phyloP scores from a whole-genome alignment of 2,329 filamentous ascomycete species.

The Diaporthe australafricana region DNA sequence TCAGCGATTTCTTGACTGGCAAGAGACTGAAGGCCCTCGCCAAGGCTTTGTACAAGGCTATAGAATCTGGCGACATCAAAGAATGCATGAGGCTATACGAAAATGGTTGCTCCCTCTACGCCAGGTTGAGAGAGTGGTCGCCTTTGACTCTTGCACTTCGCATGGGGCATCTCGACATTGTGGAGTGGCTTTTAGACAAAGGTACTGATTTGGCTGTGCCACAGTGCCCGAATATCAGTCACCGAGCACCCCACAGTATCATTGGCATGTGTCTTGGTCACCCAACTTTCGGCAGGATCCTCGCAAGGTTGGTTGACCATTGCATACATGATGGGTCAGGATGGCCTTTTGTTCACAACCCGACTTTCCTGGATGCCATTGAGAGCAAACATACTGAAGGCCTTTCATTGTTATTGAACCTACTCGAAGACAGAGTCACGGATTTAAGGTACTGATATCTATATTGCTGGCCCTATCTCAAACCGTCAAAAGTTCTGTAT shows the following conservation, averaged over 20 bases:
- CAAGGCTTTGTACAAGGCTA: not conserved
- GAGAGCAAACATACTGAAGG: accelerated
- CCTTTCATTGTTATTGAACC: not conserved
- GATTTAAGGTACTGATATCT: not conserved
- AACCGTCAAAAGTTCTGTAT: accelerated
- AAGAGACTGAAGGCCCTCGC: not conserved
- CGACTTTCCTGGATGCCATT: not conserved
- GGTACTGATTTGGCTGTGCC: not conserved
- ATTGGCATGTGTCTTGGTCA: not conserved
- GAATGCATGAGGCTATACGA: not conserved
- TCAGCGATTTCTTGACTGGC: accelerated
- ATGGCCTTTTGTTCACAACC: not conserved
- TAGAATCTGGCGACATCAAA: not conserved
- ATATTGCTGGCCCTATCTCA: accelerated
- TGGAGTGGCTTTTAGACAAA: not conserved
- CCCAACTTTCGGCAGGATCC: not conserved
- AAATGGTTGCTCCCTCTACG: not conserved
- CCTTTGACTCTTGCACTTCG: not conserved
- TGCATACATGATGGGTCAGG: not conserved
- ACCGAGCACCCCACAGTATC: accelerated
- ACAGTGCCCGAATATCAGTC: too few species aligned
- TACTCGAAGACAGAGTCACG: not conserved
- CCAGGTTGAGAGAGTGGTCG: not conserved
- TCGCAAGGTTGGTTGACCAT: not conserved
- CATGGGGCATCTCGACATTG: not conserved